Conservation (phyloP, 768 basidiomycete species). For the Asterophora lycoperdoides region DNA sequence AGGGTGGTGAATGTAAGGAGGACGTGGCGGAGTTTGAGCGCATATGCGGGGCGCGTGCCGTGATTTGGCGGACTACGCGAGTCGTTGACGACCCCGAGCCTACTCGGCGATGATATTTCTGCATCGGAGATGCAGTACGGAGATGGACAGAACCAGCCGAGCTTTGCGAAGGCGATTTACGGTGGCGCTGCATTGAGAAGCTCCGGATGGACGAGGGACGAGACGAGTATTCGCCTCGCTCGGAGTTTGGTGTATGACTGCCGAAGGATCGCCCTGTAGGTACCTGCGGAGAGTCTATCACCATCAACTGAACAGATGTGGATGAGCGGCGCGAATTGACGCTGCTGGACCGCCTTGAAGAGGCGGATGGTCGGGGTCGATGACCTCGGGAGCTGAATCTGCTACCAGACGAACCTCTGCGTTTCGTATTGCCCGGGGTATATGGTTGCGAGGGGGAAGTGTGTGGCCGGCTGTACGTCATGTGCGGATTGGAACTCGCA, state of each 20-base stretch:
- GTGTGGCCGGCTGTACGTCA: constrained; percentile 21
- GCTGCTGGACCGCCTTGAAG: constrained; percentile 86
- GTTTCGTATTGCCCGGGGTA: constrained; percentile 40
- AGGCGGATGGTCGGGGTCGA: constrained; percentile 67
- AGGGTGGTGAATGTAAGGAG: constrained; percentile 69
- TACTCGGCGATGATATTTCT: constrained; percentile 71
- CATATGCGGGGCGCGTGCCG: constrained; percentile 48
- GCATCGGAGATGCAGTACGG: constrained; percentile 75
- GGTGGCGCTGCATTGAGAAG: constrained; percentile 60
- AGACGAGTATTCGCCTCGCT: constrained; percentile 72
- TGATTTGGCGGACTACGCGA: constrained; percentile 62
- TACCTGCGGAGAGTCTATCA: constrained; percentile 60
- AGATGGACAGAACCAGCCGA: constrained; percentile 66
- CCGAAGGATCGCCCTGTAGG: constrained; percentile 70
- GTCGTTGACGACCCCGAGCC: constrained; percentile 79
- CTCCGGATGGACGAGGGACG: constrained; percentile 87
- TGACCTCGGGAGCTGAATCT: constrained; percentile 35
- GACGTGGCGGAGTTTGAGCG: constrained; percentile 77
- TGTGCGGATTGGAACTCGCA: constrained; percentile 21
- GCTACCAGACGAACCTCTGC: constrained; percentile 34
- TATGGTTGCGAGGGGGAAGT: constrained; percentile 9
- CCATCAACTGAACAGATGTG: constrained; percentile 43
- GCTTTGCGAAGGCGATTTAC: constrained; percentile 73
- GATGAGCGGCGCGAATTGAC: constrained; percentile 79
- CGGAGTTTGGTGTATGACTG: constrained; percentile 84